A percentile compares a stretch with the other conserved stretches of the same genome.
Conservation (phyloP, 1,139 yeast genomes). For the Scheffersomyces parashehatae region DNA sequence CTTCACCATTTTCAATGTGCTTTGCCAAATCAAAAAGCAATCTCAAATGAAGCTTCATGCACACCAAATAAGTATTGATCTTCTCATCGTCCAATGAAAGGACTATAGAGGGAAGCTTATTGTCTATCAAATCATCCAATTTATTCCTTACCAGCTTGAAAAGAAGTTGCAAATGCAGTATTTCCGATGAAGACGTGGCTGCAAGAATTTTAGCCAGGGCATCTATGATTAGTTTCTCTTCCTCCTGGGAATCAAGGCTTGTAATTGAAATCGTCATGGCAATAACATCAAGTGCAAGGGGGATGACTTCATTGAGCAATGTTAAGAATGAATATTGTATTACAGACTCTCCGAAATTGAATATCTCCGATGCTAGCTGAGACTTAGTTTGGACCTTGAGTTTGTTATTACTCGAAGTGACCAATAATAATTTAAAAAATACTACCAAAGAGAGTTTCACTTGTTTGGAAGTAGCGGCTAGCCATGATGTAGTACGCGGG, state of each 20-base stretch:
- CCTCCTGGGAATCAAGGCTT: conserved; percentile 3
- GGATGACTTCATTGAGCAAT: conserved; percentile 30
- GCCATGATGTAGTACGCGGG: conserved; percentile 57
- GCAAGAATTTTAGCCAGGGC: conserved; percentile 2
- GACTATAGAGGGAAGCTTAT: conserved; percentile 23
- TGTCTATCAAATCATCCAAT: conserved; percentile 25
- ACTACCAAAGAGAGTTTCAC: conserved; percentile 47
- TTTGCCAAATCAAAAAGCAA: conserved; percentile 19
- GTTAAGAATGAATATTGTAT: conserved; percentile 32
- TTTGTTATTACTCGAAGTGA: conserved; percentile 10
- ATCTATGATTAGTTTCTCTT: conserved; percentile 2
- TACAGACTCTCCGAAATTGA: conserved; percentile 24
- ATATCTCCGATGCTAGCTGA: conserved; percentile 22
- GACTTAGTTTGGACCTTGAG: conserved; percentile 23
- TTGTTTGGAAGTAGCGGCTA: conserved; percentile 63
- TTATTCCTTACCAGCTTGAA: conserved; percentile 18
- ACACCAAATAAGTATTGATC: conserved; percentile 24
- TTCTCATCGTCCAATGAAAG: conserved; percentile 37
- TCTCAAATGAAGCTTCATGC: conserved; percentile 32
- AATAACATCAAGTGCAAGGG: conserved; percentile 33
- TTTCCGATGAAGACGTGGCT: neutral
- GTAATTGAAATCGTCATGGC: conserved; percentile 17
- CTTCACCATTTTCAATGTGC: conserved; percentile 5
- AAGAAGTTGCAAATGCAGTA: conserved; percentile 3
- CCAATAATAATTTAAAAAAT: conserved; percentile 27